Evolutionary conservation across 2,329 filamentous ascomycete species (phyloP).

Genomic region (Pseudogymnoascus sp.): DNA sequence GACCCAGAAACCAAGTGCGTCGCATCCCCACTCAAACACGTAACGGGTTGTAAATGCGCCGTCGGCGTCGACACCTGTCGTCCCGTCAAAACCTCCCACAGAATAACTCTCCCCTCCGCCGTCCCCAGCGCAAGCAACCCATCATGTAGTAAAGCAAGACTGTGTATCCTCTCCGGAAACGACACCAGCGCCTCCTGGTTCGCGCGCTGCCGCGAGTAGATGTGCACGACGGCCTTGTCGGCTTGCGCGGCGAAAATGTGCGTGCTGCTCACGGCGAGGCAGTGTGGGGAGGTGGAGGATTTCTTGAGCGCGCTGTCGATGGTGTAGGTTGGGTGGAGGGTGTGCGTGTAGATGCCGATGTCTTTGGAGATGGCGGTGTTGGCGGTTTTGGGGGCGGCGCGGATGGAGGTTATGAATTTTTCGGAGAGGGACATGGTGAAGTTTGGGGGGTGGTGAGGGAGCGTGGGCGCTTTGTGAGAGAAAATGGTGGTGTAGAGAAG

Average conservation of each 20-base stretch:
- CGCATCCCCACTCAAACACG: slow-evolving; percentile 62
- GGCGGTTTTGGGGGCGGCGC: slow-evolving; percentile 47
- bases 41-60: slow-evolving; percentile 72
- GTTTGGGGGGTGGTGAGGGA: slow-evolving; percentile 11
- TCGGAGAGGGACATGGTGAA: slow-evolving; percentile 36
- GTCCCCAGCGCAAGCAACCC: slow-evolving; percentile 70
- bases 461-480: not conserved
- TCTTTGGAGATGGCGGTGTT: slow-evolving; percentile 64
- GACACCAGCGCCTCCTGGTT: slow-evolving; percentile 84
- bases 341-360: slow-evolving; percentile 78
- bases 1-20: slow-evolving; percentile 71
- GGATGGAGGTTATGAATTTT: slow-evolving; percentile 50
- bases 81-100: slow-evolving; percentile 86
- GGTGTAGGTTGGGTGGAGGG: slow-evolving; percentile 67
- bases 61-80: slow-evolving; percentile 67
- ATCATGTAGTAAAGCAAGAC: slow-evolving; percentile 62
- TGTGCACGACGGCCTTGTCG: slow-evolving; percentile 85
- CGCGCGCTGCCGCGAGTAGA: slow-evolving; percentile 75
- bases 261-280: slow-evolving; percentile 67
- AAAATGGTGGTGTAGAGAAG: not conserved
- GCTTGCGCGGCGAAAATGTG: slow-evolving; percentile 89
- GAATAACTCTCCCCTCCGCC: slow-evolving; percentile 71
- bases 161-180: slow-evolving; percentile 78
- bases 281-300: slow-evolving; percentile 70
- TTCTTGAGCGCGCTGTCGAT: slow-evolving; percentile 82